Conservation (phyloP, 2,329 filamentous ascomycete genomes). For the Stagonosporopsis cucurbitacearum region DNA sequence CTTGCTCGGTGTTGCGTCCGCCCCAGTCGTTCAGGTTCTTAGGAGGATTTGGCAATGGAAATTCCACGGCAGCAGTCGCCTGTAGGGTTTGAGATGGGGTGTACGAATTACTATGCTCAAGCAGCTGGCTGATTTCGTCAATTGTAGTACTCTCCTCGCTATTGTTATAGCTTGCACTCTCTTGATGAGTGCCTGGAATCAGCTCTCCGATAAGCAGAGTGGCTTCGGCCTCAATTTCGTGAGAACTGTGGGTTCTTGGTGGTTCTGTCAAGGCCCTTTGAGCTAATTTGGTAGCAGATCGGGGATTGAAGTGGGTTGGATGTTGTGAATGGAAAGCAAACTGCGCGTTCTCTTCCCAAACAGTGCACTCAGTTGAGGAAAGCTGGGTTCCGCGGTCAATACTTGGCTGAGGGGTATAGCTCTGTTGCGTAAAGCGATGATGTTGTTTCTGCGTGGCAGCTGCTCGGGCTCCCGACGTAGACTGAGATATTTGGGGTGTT, state of each 20-base stretch:
- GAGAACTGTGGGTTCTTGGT: not conserved
- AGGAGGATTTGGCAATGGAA: slow-evolving; percentile 4
- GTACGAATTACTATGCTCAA: not conserved
- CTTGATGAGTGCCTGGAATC: not conserved
- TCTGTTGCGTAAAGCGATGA: too few species aligned
- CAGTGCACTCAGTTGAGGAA: slow-evolving; percentile 17
- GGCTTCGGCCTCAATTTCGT: not conserved
- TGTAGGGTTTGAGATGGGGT: too few species aligned
- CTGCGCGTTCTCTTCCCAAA: slow-evolving; percentile 19
- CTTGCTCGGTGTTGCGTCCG: slow-evolving; percentile 37
- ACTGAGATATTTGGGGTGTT: slow-evolving; percentile 10
- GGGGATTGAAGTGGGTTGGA: slow-evolving; percentile 1
- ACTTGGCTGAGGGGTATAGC: not conserved
- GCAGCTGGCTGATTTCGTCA: slow-evolving; percentile 10
- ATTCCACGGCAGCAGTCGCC: not conserved
- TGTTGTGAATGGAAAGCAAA: slow-evolving; percentile 22
- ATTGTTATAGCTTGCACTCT: not conserved
- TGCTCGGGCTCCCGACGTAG: not conserved
- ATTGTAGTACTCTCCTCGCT: slow-evolving; percentile 15
- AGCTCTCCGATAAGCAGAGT: not conserved
- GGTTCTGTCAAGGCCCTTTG: not conserved
- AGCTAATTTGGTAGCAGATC: not conserved
- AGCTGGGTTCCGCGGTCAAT: not conserved
- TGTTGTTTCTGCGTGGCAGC: not conserved
- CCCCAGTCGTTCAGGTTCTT: slow-evolving; percentile 11